These are phyloP conservation scores for Arabidopsis lyrata DNA, from an alignment of 441 rosid genomes.

Conservation along the genomic window DNA sequence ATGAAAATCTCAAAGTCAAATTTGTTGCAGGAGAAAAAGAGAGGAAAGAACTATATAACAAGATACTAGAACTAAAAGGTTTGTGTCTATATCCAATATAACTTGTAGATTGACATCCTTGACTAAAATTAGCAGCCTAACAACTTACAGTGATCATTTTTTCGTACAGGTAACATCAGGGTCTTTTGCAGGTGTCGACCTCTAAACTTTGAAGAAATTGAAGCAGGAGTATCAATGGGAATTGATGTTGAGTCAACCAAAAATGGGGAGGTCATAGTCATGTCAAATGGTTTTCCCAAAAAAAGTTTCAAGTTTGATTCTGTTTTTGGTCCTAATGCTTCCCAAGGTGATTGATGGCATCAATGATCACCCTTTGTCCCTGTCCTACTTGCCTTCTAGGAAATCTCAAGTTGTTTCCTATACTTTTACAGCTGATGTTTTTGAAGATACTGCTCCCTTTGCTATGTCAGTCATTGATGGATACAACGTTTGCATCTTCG, in stretches of 20 bases:
- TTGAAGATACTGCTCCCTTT: conserved; percentile 87
- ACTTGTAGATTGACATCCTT: conserved; percentile 15
- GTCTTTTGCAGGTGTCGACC: conserved; percentile 97
- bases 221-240: conserved; percentile 64
- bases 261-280: conserved; percentile 82
- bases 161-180: conserved; percentile 85
- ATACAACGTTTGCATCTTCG: conserved; percentile 91
- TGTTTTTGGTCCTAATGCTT: conserved; percentile 83
- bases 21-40: conserved; percentile 72
- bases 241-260: conserved; percentile 79
- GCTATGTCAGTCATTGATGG: conserved; percentile 95
- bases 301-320: conserved; percentile 88
- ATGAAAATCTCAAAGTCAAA: conserved; percentile 73
- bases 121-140: conserved; percentile 23
- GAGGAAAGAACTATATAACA: conserved; percentile 88
- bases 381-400: conserved; percentile 2
- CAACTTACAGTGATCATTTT: conserved; percentile 24
- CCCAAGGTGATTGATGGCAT: conserved; percentile 68
- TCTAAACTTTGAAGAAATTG: conserved; percentile 71
- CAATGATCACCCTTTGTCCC: conserved; percentile 18
- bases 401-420: conserved; percentile 21
- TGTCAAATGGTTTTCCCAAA: conserved; percentile 76
- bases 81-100: conserved; percentile 31
- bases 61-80: conserved; percentile 93
- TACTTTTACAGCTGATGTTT: conserved; percentile 70